Conservation (phyloP, 345 rosid genomes). For the Eucalyptus globulus region DNA sequence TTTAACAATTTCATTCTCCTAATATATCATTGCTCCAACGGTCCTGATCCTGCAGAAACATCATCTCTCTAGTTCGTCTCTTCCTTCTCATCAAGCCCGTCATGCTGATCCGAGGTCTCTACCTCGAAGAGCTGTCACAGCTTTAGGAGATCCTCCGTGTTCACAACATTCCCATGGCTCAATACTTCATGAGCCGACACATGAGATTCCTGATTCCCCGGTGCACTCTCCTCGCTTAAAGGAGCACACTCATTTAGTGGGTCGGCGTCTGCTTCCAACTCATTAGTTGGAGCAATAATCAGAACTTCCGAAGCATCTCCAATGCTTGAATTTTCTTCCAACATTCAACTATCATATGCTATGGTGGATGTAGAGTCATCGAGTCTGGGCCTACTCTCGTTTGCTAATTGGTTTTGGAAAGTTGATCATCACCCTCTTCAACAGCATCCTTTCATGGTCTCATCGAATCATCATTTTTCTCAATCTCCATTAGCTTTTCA, state of each 20-base stretch:
- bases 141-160: background rate
- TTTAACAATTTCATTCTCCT: background rate
- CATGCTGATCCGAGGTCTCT: background rate
- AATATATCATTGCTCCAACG: background rate
- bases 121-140: background rate
- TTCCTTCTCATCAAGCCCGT: background rate
- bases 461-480: background rate
- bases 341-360: background rate
- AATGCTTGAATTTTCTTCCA: background rate
- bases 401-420: background rate
- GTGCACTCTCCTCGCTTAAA: background rate
- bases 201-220: background rate
- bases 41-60: background rate
- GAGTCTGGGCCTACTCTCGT: too few relatives aligned
- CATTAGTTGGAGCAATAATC: background rate
- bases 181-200: background rate
- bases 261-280: background rate
- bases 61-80: background rate
- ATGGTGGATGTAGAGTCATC: background rate
- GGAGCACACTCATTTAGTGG: background rate
- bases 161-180: background rate
- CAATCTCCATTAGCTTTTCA: slow-evolving; percentile 10
- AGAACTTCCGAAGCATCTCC: background rate
- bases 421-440: background rate
- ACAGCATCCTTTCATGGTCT: background rate